These are phyloP conservation scores for Zhuliangozyma blackwelliae DNA, from an alignment of 1,139 yeast genomes.

Conservation along the genomic window DNA sequence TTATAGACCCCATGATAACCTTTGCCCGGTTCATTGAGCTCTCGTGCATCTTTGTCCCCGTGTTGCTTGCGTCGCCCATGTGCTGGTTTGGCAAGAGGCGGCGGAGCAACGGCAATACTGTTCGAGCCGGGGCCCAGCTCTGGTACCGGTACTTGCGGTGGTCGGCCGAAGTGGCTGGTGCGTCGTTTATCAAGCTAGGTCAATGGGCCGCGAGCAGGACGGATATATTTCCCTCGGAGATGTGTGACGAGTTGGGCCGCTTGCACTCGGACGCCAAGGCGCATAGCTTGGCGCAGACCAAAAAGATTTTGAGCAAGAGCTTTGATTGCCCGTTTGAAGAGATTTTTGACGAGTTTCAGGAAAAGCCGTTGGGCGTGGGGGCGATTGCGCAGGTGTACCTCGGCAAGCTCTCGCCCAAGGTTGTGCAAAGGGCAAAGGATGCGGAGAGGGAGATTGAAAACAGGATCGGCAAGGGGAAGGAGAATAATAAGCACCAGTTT, in stretches of 20 bases:
- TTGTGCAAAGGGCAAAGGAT: constrained; percentile 32
- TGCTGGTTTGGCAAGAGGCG: constrained; percentile 54
- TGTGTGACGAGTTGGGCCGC: constrained; percentile 73
- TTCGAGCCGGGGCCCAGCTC: constrained; percentile 56
- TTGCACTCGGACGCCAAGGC: constrained; percentile 81
- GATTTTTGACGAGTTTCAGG: constrained; percentile 75
- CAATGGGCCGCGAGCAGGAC: constrained; percentile 99
- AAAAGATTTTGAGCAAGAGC: constrained; percentile 52
- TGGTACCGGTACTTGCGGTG: constrained; percentile 71
- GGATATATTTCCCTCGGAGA: constrained; percentile 76
- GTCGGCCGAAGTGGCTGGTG: constrained; percentile 83
- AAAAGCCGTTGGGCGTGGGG: constrained; percentile 85
- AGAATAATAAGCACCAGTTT: constrained; percentile 15
- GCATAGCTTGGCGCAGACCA: constrained; percentile 65
- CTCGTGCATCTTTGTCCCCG: constrained; percentile 64
- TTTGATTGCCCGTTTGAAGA: constrained; percentile 68
- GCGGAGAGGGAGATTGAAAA: constrained; percentile 18
- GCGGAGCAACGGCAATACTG: constrained; percentile 23
- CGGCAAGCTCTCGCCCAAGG: constrained; percentile 56
- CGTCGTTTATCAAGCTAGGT: constrained; percentile 90
- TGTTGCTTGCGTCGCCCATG: constrained; percentile 61
- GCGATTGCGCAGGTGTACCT: constrained; percentile 95
- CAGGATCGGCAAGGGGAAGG: constrained; percentile 6
- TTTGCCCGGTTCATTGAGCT: constrained; percentile 66
- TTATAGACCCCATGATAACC: constrained; percentile 68